Evolutionary conservation across 2,329 filamentous ascomycete genomes (phyloP).

Genomic region (Aaosphaeria pasadenensis): DNA sequence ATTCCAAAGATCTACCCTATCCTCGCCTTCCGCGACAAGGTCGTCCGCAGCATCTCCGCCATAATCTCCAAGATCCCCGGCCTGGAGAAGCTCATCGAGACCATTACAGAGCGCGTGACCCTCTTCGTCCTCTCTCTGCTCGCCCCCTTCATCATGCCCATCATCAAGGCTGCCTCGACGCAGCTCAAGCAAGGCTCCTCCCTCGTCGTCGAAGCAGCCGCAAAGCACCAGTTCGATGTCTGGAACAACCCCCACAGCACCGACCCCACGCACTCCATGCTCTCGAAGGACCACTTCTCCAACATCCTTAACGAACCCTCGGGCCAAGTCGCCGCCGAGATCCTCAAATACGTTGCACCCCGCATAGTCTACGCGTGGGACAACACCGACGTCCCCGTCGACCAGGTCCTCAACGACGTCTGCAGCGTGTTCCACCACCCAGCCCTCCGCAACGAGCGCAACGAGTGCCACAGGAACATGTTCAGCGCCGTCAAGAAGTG

Average conservation of each 20-base stretch:
- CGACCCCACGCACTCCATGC: conserved; percentile 51
- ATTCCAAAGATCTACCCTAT: conserved; percentile 83
- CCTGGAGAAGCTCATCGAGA: conserved; percentile 83
- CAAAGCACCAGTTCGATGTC: conserved; percentile 50
- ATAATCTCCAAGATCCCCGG: conserved; percentile 91
- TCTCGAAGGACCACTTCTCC: conserved; percentile 52
- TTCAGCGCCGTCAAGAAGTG: conserved; percentile 80
- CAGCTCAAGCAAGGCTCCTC: conserved; percentile 83
- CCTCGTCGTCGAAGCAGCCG: conserved; percentile 56
- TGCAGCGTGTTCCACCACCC: conserved; percentile 88
- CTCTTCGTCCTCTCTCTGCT: conserved; percentile 88
- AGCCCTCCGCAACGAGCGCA: conserved; percentile 68
- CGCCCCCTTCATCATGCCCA: conserved; percentile 85
- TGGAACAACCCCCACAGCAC: conserved; percentile 48
- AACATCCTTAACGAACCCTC: conserved; percentile 51
- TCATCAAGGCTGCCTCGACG: conserved; percentile 84
- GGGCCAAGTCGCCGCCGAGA: conserved; percentile 48
- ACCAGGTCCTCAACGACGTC: conserved; percentile 81
- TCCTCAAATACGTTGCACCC: conserved; percentile 83
- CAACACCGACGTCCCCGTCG: conserved; percentile 74
- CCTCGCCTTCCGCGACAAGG: conserved; percentile 87
- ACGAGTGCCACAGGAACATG: conserved; percentile 86
- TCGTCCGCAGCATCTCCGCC: conserved; percentile 77
- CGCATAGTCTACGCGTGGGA: conserved; percentile 92
- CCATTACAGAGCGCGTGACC: conserved; percentile 88